Percentiles rank a stretch among this genome's conserved stretches.
phyloP scores from a whole-genome alignment of 768 basidiomycete genomes.

The Tulasnella sp. region DNA sequence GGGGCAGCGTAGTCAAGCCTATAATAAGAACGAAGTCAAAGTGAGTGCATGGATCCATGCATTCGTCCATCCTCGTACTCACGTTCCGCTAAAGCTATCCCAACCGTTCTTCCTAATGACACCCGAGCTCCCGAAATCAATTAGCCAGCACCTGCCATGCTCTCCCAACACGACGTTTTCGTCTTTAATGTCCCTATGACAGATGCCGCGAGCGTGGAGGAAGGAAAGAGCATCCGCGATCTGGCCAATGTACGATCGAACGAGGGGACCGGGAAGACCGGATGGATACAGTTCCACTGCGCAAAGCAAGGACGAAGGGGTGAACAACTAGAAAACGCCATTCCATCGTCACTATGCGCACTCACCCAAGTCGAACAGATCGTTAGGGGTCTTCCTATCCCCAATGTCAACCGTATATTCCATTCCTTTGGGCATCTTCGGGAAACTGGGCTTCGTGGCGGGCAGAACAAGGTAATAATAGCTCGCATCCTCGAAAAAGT shows the following conservation, averaged over 20 bases:
- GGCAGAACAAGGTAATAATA: slow-evolving; percentile 94
- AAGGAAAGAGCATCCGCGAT: slow-evolving; percentile 86
- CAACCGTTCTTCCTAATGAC: slow-evolving; percentile 74
- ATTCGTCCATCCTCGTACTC: slow-evolving; percentile 33
- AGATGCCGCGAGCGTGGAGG: slow-evolving; percentile 85
- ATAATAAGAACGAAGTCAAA: neutral
- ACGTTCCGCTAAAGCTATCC: slow-evolving; percentile 93
- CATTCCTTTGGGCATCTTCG: slow-evolving; percentile 15
- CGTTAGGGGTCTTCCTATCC: slow-evolving; percentile 43
- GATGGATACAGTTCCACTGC: slow-evolving; percentile 76
- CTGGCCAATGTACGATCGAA: slow-evolving; percentile 84
- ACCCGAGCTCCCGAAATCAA: slow-evolving; percentile 94
- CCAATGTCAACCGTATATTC: slow-evolving; percentile 13
- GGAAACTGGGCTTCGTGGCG: slow-evolving; percentile 25
- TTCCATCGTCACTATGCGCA: neutral
- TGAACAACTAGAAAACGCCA: neutral
- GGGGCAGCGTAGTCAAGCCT: slow-evolving; percentile 93
- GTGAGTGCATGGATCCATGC: neutral
- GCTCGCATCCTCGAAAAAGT: slow-evolving; percentile 95
- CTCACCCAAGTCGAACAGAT: slow-evolving; percentile 74
- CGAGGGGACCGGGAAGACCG: slow-evolving; percentile 64
- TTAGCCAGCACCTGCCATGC: slow-evolving; percentile 76
- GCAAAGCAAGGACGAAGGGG: neutral
- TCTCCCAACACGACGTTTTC: slow-evolving; percentile 84
- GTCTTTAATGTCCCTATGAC: slow-evolving; percentile 97